Base-by-base conservation (phyloP, 164 flowering plant species). In the Macadamia tetraphylla region DNA sequence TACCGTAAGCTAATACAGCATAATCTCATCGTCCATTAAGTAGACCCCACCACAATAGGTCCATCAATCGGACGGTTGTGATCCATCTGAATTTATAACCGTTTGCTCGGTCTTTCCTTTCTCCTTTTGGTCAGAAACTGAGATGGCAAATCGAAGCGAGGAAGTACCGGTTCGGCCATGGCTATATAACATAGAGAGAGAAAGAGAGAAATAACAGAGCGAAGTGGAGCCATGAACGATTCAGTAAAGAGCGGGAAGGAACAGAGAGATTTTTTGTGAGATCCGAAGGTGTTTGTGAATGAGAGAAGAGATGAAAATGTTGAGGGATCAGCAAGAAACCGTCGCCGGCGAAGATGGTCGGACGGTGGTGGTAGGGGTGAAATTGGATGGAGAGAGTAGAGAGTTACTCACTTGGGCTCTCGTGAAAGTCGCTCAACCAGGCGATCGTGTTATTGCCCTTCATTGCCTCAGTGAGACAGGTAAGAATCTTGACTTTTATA, bases 371-470 rank as follows among this genome's bases (percentile, higher is more conserved):
- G 98, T 94, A 8, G 97, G 96, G 8, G 81, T 94, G 80, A 91
- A 87, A 73, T 60, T 94, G 72, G 95, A 91, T 64, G 63, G 81
- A 1, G 78, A 74, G 29, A 90, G 98, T 76, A 81, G 87, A 69
- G 97, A 88, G 75, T 68, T 94, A 71, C 85, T 94, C 23, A 94
- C 98, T 29, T 94, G 98, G 98, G 87, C 95, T 71, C 71, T 94
- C 32, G 89, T 94, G 15, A 91, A 94, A 67, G 88, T 86, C 9
- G 89, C 97, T 52, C 80, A 86, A 67, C 84, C 93, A 30, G 93
- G 98, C 32, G 98, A 94, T 69, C 73, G 77, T 29, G 91, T 94
- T 3, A 65, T 94, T 62, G 98, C 96, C 61, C 81, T 94, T 51
- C 96, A 94, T 78, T 90, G 91, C 61, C 88, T 94, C 51, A 72